Evolutionary conservation across 169 alveolate genomes (phyloP), one percentile per base, ranked within the genome.

Genomic region (Besnoitia besnoiti): DNA sequence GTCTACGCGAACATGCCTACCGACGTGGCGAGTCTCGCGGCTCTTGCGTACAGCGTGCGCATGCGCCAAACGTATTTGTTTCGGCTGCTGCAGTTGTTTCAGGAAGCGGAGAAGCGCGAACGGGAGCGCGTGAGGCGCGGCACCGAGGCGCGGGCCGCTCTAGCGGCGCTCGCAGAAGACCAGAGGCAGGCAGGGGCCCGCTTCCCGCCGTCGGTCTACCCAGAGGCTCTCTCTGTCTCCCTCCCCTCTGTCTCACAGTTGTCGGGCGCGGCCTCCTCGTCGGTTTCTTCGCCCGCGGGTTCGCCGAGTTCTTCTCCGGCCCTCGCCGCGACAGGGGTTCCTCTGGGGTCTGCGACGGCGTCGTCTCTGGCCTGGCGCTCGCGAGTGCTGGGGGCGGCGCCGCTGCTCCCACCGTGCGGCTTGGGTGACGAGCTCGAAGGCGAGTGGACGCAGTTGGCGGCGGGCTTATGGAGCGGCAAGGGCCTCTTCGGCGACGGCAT

Each of bases 41-140:
- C 37, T 19, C 87, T 77, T 12, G 87, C 87, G 33, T 77, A 35
- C 87, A 77, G 87, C 59, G 59, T 55, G 40, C 87, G 87, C 59
- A 44, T 77, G 44, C 87, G 87, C 40, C 87, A 77, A 27, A 35
- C 40, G 44, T 35, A 77, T 27, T 4, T 77, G 7, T 39, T 77
- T 21, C 87, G 87, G 33, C 87, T 39, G 49, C 40, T 42, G 19
- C 87, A 44, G 39, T 12, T 39, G 44, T 35, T 67, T 37, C 80
- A 67, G 80, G 46, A 67, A 67, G 80, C 30, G 33, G 40, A 35
- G 21, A 8, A 5, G 44, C 14, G 42, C 10, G 46, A n/a, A 21
- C 10, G 2, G 80, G 12, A n/a, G 39, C 47, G 10, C 2, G 80
- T n/a, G 24, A 21, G n/a, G 46, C 10, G 24, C 12, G 80, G 39